These are phyloP conservation scores for Discostella stelligeroides DNA, from an alignment of 108 stramenopile genomes.

Conservation along the genomic window DNA sequence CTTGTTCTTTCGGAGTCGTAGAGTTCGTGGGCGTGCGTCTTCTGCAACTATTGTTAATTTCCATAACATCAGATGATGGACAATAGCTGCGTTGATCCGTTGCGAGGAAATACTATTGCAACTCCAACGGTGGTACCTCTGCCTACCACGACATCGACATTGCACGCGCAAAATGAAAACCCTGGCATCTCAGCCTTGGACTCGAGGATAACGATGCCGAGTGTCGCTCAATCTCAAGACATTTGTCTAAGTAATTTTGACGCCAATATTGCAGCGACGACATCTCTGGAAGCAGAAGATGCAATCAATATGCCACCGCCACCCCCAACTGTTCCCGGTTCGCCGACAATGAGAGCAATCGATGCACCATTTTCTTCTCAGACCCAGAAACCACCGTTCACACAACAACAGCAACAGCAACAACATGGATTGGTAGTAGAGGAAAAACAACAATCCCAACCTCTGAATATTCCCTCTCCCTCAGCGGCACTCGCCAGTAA, in stretches of 20 bases:
- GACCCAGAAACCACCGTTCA: neutral
- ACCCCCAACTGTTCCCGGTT: constrained; percentile 23
- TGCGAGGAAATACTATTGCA: neutral
- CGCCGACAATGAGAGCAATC: neutral
- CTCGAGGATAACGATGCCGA: constrained; percentile 2
- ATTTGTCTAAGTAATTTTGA: too few species aligned
- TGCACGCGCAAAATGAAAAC: neutral
- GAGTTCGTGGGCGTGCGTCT: too few species aligned
- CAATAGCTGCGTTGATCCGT: neutral
- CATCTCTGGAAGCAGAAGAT: constrained; percentile 16
- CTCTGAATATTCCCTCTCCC: neutral
- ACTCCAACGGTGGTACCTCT: neutral
- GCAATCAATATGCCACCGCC: constrained; percentile 47
- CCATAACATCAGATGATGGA: too few species aligned
- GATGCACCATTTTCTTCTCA: neutral
- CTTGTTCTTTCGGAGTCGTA: too few species aligned
- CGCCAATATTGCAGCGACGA: neutral
- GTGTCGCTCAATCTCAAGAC: neutral
- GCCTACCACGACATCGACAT: neutral
- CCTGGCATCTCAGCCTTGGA: neutral
- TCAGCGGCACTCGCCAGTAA: neutral
- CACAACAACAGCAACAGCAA: too few species aligned
- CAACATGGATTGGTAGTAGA: too few species aligned
- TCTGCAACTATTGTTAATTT: too few species aligned
- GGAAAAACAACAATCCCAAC: too few species aligned